A percentile compares a stretch with the other conserved stretches of the same genome.
phyloP scores from a whole-genome alignment of 805 yeast genomes.

The Yamadazyma endophytica region DNA sequence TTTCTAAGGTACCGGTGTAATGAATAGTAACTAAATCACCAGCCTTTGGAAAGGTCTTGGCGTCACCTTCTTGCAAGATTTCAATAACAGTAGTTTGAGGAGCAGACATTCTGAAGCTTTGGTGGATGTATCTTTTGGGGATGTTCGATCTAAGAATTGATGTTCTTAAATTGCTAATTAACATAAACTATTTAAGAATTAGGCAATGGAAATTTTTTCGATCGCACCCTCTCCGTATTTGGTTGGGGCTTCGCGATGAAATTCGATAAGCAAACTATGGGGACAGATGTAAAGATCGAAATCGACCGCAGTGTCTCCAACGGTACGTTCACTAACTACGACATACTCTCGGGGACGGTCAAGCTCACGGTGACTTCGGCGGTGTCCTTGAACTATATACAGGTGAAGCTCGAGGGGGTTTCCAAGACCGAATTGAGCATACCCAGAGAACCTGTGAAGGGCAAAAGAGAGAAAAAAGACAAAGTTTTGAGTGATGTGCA shows the following conservation, averaged over 20 bases:
- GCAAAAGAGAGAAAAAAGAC: conserved; percentile 15
- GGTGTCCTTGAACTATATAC: conserved; percentile 42
- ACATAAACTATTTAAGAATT: too few relatives aligned
- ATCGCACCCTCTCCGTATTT: too few relatives aligned
- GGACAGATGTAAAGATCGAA: conserved; percentile 23
- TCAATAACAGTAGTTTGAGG: conserved; percentile 40
- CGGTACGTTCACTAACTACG: conserved; percentile 47
- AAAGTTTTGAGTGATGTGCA: conserved; percentile 33
- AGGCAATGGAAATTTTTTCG: too few relatives aligned
- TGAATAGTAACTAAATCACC: conserved; percentile 93
- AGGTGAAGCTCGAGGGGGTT: conserved; percentile 51
- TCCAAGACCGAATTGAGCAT: conserved; percentile 34
- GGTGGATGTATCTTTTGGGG: too few relatives aligned
- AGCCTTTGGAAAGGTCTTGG: conserved; percentile 74
- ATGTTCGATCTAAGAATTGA: too few relatives aligned
- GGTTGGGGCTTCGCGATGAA: too few relatives aligned
- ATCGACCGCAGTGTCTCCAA: conserved; percentile 28
- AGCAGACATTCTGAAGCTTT: conserved; percentile 28
- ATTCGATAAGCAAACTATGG: too few relatives aligned
- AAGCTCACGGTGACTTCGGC: conserved; percentile 35
- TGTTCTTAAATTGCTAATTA: too few relatives aligned
- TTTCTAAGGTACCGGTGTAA: conserved; percentile 92
- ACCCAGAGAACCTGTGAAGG: conserved; percentile 14
- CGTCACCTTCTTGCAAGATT: conserved; percentile 65
- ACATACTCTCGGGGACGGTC: conserved; percentile 39